Conservation (phyloP, 2,329 filamentous ascomycete species). For the Polytolypa hystricis region DNA sequence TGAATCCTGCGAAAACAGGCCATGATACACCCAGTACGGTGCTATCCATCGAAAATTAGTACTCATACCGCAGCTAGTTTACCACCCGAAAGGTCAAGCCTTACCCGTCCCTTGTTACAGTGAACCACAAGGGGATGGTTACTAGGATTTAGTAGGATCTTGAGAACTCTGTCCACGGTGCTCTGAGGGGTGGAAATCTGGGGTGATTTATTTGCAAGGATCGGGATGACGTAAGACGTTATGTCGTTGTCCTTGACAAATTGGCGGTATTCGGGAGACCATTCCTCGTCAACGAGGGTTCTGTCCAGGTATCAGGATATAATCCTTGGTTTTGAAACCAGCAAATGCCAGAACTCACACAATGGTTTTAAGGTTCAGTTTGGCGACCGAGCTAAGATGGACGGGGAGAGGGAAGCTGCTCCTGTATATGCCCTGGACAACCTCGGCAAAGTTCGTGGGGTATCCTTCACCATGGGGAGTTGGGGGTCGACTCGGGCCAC, state of each 20-base stretch:
- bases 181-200: slow-evolving; percentile 51
- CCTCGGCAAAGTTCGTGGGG: slow-evolving; percentile 67
- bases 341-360: slow-evolving; percentile 44
- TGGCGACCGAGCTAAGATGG: slow-evolving; percentile 59
- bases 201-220: slow-evolving; percentile 77
- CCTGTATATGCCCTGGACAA: slow-evolving; percentile 65
- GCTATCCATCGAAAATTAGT: slow-evolving; percentile 34
- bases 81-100: slow-evolving; percentile 9
- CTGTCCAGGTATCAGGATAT: slow-evolving; percentile 24
- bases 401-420: slow-evolving; percentile 66
- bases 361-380: slow-evolving; percentile 64
- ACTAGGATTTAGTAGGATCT: slow-evolving; percentile 56
- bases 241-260: slow-evolving; percentile 61
- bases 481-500: slow-evolving; percentile 18
- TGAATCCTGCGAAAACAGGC: slow-evolving; percentile 64
- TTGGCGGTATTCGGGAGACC: slow-evolving; percentile 34
- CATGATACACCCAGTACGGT: slow-evolving; percentile 83
- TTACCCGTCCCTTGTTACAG: slow-evolving; percentile 80
- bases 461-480: slow-evolving; percentile 21
- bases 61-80: background rate
- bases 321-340: background rate
- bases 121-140: slow-evolving; percentile 79
- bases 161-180: slow-evolving; percentile 60
- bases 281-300: slow-evolving; percentile 53
- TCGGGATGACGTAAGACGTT: slow-evolving; percentile 60